Conservation (phyloP, 2,329 filamentous ascomycete species). For the Exophiala calicioides region DNA sequence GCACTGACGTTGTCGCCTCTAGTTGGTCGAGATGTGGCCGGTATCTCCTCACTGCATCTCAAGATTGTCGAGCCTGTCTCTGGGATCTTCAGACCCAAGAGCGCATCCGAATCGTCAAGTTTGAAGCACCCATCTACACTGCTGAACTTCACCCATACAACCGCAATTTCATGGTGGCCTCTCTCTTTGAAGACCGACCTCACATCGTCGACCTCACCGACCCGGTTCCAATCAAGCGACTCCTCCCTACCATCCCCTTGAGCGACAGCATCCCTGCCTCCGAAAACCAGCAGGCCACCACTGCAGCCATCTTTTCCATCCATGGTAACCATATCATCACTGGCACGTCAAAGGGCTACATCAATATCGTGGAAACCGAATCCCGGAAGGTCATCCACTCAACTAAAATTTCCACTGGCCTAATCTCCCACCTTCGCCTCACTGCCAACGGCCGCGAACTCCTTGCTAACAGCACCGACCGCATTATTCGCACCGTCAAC, state of each 20-base stretch:
- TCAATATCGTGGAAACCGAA: slow-evolving; percentile 88
- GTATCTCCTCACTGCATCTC: slow-evolving; percentile 87
- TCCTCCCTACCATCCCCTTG: slow-evolving; percentile 78
- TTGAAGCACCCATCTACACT: slow-evolving; percentile 91
- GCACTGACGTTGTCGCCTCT: not conserved
- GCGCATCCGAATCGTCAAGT: slow-evolving; percentile 79
- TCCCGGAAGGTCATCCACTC: slow-evolving; percentile 85
- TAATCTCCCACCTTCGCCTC: slow-evolving; percentile 83
- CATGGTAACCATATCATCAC: slow-evolving; percentile 85
- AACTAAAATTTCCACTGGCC: slow-evolving; percentile 80
- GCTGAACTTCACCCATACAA: slow-evolving; percentile 92
- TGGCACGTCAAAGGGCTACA: slow-evolving; percentile 91
- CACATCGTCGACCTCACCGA: slow-evolving; percentile 79
- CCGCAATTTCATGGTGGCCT: slow-evolving; percentile 82
- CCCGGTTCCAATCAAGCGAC: slow-evolving; percentile 69
- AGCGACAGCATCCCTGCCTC: slow-evolving; percentile 65
- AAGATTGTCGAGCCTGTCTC: slow-evolving; percentile 94
- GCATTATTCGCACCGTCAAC: slow-evolving; percentile 89
- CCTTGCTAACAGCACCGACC: slow-evolving; percentile 89
- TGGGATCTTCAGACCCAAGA: slow-evolving; percentile 83
- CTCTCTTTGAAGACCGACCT: slow-evolving; percentile 90
- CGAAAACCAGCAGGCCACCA: slow-evolving; percentile 93
- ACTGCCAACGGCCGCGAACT: slow-evolving; percentile 82
- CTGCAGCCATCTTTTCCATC: slow-evolving; percentile 83
- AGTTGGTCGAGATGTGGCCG: slow-evolving; percentile 90